Base-by-base conservation (phyloP, 1,139 yeast species). In the Saccharomyces hybrid region DNA sequence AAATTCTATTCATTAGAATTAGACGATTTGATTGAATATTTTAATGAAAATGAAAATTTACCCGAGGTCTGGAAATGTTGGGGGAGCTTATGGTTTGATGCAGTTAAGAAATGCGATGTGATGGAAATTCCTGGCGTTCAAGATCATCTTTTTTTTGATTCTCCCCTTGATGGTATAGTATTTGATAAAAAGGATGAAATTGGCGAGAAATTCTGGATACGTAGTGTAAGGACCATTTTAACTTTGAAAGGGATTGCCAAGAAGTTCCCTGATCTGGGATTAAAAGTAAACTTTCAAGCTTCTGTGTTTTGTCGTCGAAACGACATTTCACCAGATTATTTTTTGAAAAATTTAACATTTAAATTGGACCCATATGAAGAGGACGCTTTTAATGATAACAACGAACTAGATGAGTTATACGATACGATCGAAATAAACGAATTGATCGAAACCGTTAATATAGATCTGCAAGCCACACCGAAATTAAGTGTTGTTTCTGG, bases 11-110 rank as follows among this genome's bases (percentile, higher is more conserved):
- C 55, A 8, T 56, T 61, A 54, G 48, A 55, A 27, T 54, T 66
- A 20, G 63, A 58, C 5, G 72, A 72, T 42, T 72, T 75, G 52
- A 63, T 82, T 16, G 61, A 67, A 7, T 65, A 73, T 58, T 83
- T 82, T 64, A 75, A 80, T 56, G 74, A 77, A 47, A 76, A 81
- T 65, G 91, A 85, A 66, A 78, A 75, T 49, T 71, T 86, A 53
- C 82, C 87, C 46, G 95, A 86, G 69, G 86, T 83, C 25, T 85
- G 91, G 90, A 83, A 83, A 65, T 83, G 90, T 64, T 85, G 93
- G 90, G 95, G 95, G 2, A 81, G 89, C 0, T 69, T 86, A 47
- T 86, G 93, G 91, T 86, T 82, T 70, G 91, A 86, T 67, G 58
- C 59, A n/a, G 60, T 69, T 42, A 61, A 62, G 48, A 74, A 75